Evolutionary conservation across 2,329 filamentous ascomycete species (phyloP), one percentile per base, ranked within the genome.

Genomic region (Trichoderma koningii): DNA sequence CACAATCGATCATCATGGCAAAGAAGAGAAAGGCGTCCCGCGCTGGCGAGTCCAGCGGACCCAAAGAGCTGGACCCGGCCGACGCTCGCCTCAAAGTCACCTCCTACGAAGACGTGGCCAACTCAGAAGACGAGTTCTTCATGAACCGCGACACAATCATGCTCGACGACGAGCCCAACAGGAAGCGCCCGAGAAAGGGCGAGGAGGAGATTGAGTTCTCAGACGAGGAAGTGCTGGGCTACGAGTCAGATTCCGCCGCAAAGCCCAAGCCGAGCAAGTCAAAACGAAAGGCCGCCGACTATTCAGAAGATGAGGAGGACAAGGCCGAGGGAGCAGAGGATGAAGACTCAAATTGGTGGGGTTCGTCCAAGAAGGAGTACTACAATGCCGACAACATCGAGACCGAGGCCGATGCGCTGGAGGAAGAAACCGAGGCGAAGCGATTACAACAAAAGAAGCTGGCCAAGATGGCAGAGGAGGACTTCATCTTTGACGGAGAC

Each of bases 101-200:
- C 53, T 88, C 86, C 2, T 94, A 85, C 76, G 88, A 94, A 76
- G 92, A 96, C 77, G 89, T 99, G 71, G 92, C 93, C 69, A 89
- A 97, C 75, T 96, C 93, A 1, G 92, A 97, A 76, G 95, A 99
- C 76, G 92, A 97, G 75, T 96, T 97, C 76, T 92, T 94, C 72
- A 82, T 93, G 66, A 89, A 93, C 69, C 87, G 90, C 69, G 95
- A 99, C 77, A 89, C 91, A 73, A 88, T 99, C 68, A 78, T 94
- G 72, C 83, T 99, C 44, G 92, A 96, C 34, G 92, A 97, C 70
- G 89, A 84, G 41, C 91, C 89, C 15, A 85, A 87, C 45, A 87
- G 88, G 34, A 97, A 97, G 80, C 87, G 91, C 69, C 83, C 88
- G 72, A 87, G 89, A 71, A 89, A 87, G 70, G 82, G 87, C 65